Conservation (phyloP, 2,329 filamentous ascomycete species). For the Penicillium aurantiogriseum region DNA sequence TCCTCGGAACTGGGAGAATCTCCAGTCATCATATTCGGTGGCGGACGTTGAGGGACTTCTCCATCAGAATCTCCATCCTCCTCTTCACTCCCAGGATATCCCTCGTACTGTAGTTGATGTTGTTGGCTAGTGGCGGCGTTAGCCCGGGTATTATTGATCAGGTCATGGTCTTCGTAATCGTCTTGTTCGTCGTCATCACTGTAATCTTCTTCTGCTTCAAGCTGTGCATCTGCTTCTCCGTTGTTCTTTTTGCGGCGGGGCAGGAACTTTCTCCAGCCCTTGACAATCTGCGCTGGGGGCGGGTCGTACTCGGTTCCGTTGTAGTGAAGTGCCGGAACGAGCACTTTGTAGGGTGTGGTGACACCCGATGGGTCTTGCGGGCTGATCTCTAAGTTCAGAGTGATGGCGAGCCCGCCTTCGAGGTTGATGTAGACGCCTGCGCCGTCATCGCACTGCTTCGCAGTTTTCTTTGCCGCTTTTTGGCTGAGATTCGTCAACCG, state of each 20-base stretch:
- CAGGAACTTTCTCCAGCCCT: slow-evolving; percentile 43
- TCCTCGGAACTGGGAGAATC: slow-evolving; percentile 6
- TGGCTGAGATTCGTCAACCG: slow-evolving; percentile 67
- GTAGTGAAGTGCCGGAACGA: slow-evolving; percentile 72
- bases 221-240: not conserved
- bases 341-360: slow-evolving; percentile 79
- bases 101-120: slow-evolving; percentile 19
- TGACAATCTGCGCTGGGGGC: slow-evolving; percentile 34
- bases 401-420: slow-evolving; percentile 80
- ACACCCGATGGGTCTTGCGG: slow-evolving; percentile 81
- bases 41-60: slow-evolving; percentile 18
- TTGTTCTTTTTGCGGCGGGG: slow-evolving; percentile 28
- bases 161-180: slow-evolving; percentile 26
- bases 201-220: slow-evolving; percentile 17
- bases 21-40: slow-evolving; percentile 9
- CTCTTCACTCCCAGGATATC: slow-evolving; percentile 23
- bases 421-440: slow-evolving; percentile 66
- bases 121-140: slow-evolving; percentile 20
- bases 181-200: slow-evolving; percentile 22
- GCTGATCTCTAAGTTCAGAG: slow-evolving; percentile 84
- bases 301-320: slow-evolving; percentile 44
- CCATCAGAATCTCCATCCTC: slow-evolving; percentile 17
- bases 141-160: slow-evolving; percentile 26
- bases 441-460: slow-evolving; percentile 53
- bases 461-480: slow-evolving; percentile 59